Conservation (phyloP, 2,329 filamentous ascomycete species). For the Myriosclerotinia scirpicola region DNA sequence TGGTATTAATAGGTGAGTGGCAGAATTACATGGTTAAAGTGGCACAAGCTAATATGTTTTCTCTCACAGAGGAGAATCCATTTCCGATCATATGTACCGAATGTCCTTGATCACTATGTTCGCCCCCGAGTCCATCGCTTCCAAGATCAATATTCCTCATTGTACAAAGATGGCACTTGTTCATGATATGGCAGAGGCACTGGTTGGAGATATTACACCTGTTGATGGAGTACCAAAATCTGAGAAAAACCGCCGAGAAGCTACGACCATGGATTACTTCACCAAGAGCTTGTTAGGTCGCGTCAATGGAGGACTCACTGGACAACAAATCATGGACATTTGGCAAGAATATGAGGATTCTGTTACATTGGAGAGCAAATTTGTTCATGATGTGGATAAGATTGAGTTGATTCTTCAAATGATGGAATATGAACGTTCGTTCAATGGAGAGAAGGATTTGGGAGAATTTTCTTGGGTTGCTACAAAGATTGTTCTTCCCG, state of each 20-base stretch:
- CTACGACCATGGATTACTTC: constrained; percentile 89
- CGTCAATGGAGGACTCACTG: constrained; percentile 69
- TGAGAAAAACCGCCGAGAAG: constrained; percentile 87
- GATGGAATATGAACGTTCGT: constrained; percentile 86
- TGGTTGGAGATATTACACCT: constrained; percentile 96
- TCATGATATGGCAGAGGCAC: constrained; percentile 94
- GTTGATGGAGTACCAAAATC: constrained; percentile 80
- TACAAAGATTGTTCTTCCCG: constrained; percentile 67
- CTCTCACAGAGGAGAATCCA: constrained; percentile 71
- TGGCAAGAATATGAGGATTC: constrained; percentile 97
- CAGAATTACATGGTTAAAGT: not conserved
- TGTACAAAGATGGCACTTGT: constrained; percentile 96
- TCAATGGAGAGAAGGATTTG: constrained; percentile 63
- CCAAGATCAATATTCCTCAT: constrained; percentile 71
- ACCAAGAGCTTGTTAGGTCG: constrained; percentile 67
- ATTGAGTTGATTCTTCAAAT: constrained; percentile 93
- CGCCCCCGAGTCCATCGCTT: constrained; percentile 71
- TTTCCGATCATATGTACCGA: constrained; percentile 98
- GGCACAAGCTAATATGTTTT: not conserved
- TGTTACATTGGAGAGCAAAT: constrained; percentile 77
- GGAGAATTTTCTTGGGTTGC: constrained; percentile 85
- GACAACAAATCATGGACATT: constrained; percentile 69
- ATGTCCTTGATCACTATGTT: constrained; percentile 97
- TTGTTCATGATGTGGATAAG: constrained; percentile 97
- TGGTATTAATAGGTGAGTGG: constrained; percentile 59